Evolutionary conservation across 208 protist species (phyloP), one percentile per base, ranked within the genome.

Genomic region (Lotmaria passim): DNA sequence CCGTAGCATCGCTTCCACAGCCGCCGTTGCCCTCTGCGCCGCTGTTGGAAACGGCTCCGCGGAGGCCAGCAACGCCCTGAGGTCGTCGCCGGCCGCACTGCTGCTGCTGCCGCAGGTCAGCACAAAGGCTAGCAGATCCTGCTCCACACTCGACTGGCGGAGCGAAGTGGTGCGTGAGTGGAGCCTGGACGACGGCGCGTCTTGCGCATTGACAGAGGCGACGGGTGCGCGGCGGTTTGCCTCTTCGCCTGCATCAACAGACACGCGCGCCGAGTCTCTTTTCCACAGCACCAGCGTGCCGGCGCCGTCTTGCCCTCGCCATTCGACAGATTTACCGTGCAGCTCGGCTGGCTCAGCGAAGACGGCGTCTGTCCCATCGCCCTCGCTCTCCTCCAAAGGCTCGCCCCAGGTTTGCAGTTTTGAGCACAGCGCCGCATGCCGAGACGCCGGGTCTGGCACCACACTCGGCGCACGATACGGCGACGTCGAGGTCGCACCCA

Each of bases 31-130:
- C 0, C 17, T 5, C 1, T 17, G 34, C 34, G 28, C 7, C 7
- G 30, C 6, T 24, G 34, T n/a, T n/a, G n/a, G n/a, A n/a, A n/a
- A n/a, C n/a, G n/a, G n/a, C n/a, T n/a, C n/a, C n/a, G n/a, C n/a
- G n/a, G n/a, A n/a, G n/a, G n/a, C n/a, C n/a, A n/a, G n/a, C n/a
- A n/a, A n/a, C n/a, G n/a, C n/a, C n/a, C n/a, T n/a, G n/a, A n/a
- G n/a, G n/a, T n/a, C 58, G 26, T 31, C 23, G 39, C 58, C 47
- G 19, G 46, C 48, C 7, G 41, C 48, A 38, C 31, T 31, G 48
- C 44, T 58, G 62, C 62, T 58, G 62, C 62, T 75, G 19, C 52
- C 61, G n/a, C 62, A 76, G 0, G 63, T 76, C 21, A 76, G 56
- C 44, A 76, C 55, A 41, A 69, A 76, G 23, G 6, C 50, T 48